Percentiles rank a stretch among this genome's conserved stretches.
These are phyloP conservation scores for Mrakia hoshinonis DNA, from an alignment of 768 basidiomycete genomes.

Conservation along the genomic window DNA sequence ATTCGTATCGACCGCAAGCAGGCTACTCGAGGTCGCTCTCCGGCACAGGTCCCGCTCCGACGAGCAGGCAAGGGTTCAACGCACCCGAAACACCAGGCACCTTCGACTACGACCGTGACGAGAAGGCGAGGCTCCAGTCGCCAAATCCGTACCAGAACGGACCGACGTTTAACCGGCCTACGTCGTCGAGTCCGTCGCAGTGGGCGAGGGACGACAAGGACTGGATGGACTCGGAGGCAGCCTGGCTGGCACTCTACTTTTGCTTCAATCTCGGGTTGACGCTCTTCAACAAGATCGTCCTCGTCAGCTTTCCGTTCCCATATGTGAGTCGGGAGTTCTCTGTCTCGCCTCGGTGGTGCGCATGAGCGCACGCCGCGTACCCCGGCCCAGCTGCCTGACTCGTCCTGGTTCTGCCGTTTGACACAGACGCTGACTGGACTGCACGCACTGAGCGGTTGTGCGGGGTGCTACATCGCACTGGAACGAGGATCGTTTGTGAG, in stretches of 20 bases:
- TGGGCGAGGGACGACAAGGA: neutral
- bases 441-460: slow-evolving; percentile 74
- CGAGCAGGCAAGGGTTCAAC: slow-evolving; percentile 2
- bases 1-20: too few species aligned
- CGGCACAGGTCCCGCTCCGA: neutral
- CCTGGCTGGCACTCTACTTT: slow-evolving; percentile 78
- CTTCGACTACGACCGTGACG: neutral
- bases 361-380: neutral
- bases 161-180: too few species aligned
- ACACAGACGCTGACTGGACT: slow-evolving; percentile 69
- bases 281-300: slow-evolving; percentile 87
- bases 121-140: neutral
- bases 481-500: slow-evolving; percentile 51
- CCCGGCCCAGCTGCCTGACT: neutral
- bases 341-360: neutral
- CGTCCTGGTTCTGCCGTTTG: neutral
- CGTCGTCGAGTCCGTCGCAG: neutral
- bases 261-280: slow-evolving; percentile 83
- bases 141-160: neutral
- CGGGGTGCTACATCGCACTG: slow-evolving; percentile 66
- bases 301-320: slow-evolving; percentile 87
- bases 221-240: slow-evolving; percentile 35
- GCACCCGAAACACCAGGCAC: neutral
- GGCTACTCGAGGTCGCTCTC: too few species aligned
- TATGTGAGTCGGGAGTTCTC: slow-evolving; percentile 46